Percentiles rank a stretch among this genome's conserved stretches.
Evolutionary conservation across 1,284 basidiomycete species (phyloP).

Genomic region (Sanghuangporus baumii): DNA sequence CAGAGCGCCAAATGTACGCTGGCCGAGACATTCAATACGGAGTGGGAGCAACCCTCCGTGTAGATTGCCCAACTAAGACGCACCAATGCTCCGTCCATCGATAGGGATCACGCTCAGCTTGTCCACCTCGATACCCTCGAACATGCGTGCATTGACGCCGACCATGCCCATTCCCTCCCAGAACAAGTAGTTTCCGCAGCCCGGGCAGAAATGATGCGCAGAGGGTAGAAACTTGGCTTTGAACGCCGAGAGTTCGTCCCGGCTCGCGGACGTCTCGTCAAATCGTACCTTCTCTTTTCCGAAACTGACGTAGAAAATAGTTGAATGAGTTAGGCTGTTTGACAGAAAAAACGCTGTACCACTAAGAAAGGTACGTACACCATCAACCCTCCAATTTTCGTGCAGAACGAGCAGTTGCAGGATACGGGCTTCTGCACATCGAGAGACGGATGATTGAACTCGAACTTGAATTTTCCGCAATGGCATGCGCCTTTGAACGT

Average conservation of each 20-base stretch:
- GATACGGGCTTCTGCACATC: not conserved
- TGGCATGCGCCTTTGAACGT: constrained; percentile 18
- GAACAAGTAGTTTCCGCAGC: not conserved
- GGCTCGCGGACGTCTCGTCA: not conserved
- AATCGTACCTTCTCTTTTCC: not conserved
- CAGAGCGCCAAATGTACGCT: too few relatives aligned
- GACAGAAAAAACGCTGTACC: not conserved
- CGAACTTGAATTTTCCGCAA: constrained; percentile 18
- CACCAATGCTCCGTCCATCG: not conserved
- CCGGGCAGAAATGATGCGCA: not conserved
- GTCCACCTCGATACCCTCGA: constrained; percentile 10
- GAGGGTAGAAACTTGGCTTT: not conserved
- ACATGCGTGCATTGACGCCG: constrained; percentile 1
- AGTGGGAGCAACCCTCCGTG: too few relatives aligned
- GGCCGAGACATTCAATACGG: too few relatives aligned
- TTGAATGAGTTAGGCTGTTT: not conserved
- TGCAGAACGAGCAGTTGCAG: constrained; percentile 5
- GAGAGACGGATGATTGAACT: constrained; percentile 10
- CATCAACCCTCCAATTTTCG: not conserved
- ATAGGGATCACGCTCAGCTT: not conserved
- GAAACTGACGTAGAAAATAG: not conserved
- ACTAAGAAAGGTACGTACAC: not conserved
- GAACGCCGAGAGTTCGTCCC: not conserved
- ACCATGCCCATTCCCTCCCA: constrained; percentile 1
- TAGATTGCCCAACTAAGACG: too few relatives aligned